Percentiles rank a stretch among this genome's conserved stretches.
Evolutionary conservation across 768 basidiomycete species (phyloP).

Genomic region (Nevesoporus exiguus): DNA sequence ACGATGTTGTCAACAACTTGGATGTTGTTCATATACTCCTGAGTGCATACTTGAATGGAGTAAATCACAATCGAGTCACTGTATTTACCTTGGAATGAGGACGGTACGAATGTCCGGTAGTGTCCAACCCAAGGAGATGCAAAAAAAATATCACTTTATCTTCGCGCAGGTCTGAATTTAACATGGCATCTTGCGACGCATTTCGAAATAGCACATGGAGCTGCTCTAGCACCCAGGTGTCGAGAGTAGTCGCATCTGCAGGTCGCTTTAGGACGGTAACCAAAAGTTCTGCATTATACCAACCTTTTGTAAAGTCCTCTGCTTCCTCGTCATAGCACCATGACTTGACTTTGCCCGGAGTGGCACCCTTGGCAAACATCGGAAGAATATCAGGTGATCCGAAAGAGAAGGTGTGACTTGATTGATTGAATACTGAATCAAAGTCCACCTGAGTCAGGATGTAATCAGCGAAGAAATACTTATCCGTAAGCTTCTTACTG

Average conservation of each 20-base stretch:
- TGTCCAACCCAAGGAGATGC: constrained; percentile 81
- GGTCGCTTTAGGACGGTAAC: neutral
- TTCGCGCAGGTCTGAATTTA: constrained; percentile 51
- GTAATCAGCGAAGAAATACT: neutral
- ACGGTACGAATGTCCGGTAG: constrained; percentile 82
- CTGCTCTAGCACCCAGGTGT: constrained; percentile 75
- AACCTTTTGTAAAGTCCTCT: constrained; percentile 87
- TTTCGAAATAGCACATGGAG: constrained; percentile 60
- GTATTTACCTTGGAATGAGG: constrained; percentile 68
- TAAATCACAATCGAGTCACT: neutral
- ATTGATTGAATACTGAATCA: constrained; percentile 86
- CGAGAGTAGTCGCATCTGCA: constrained; percentile 71
- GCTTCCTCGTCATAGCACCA: constrained; percentile 76
- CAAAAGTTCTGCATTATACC: neutral
- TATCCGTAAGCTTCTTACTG: constrained; percentile 38
- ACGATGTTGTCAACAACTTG: constrained; percentile 76
- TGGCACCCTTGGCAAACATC: constrained; percentile 79
- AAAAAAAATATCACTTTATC: constrained; percentile 75
- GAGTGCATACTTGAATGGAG: neutral
- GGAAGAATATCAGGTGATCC: constrained; percentile 87
- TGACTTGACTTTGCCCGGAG: constrained; percentile 62
- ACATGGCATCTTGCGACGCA: constrained; percentile 48
- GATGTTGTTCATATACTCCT: constrained; percentile 89
- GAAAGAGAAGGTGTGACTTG: constrained; percentile 73
- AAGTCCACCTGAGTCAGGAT: constrained; percentile 54